phyloP scores from a whole-genome alignment of 1,284 basidiomycete genomes.

The Leucoagaricus sp. region DNA sequence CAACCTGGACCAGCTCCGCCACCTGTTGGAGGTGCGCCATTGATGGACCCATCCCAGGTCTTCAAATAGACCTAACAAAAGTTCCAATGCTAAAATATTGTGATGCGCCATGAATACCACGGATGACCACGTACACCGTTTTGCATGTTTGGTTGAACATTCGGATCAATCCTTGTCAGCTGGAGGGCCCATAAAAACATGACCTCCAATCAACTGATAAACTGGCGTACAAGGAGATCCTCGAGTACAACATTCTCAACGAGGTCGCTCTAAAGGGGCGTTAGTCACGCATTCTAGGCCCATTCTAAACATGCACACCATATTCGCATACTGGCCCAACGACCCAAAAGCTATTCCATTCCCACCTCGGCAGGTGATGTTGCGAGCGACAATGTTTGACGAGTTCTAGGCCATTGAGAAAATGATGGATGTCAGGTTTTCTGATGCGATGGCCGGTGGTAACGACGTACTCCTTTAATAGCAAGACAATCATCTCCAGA shows the following conservation, averaged over 20 bases:
- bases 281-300: background rate
- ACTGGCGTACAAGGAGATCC: conserved; percentile 3
- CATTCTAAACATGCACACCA: conserved; percentile 37
- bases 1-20: conserved; percentile 60
- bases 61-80: conserved; percentile 59
- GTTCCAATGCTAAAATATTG: background rate
- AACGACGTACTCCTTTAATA: conserved; percentile 55
- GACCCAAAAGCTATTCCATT: conserved; percentile 69
- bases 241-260: conserved; percentile 50
- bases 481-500: conserved; percentile 69
- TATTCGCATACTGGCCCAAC: conserved; percentile 58
- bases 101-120: background rate
- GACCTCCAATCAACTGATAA: background rate
- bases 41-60: conserved; percentile 57
- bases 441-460: background rate
- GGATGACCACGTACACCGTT: conserved; percentile 40
- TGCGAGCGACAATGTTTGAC: conserved; percentile 51
- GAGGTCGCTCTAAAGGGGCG: conserved; percentile 23
- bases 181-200: conserved; percentile 19
- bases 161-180: conserved; percentile 48
- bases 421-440: background rate
- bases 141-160: conserved; percentile 57
- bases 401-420: conserved; percentile 44
- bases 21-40: conserved; percentile 61
- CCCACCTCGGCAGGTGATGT: conserved; percentile 59